A percentile compares a stretch with the other conserved stretches of the same genome.
Conservation (phyloP, 1,284 basidiomycete species). For the Ganoderma resinaceum region DNA sequence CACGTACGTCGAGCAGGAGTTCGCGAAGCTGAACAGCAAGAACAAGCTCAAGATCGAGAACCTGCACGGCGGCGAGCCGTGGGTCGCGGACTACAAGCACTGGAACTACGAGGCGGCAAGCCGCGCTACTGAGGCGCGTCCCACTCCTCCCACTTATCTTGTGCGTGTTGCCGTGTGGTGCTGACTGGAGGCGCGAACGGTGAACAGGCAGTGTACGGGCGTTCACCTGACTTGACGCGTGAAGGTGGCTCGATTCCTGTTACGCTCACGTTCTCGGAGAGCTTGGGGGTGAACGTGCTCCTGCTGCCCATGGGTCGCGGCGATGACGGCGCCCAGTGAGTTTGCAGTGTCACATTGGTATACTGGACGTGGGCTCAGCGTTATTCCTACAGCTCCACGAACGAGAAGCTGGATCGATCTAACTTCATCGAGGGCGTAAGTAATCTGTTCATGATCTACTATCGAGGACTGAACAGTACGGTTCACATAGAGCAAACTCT, state of each 20-base stretch:
- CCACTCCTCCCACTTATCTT: neutral
- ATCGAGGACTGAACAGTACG: neutral
- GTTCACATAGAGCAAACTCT: constrained; percentile 66
- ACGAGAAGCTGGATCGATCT: constrained; percentile 93
- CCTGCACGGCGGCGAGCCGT: constrained; percentile 87
- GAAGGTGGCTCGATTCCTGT: constrained; percentile 98
- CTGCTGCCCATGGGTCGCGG: constrained; percentile 93
- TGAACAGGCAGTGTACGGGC: constrained; percentile 35
- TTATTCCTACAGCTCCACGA: constrained; percentile 72
- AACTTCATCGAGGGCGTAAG: constrained; percentile 93
- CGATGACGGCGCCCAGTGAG: constrained; percentile 93
- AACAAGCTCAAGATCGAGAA: constrained; percentile 76
- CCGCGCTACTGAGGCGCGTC: constrained; percentile 62
- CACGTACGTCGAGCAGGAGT: constrained; percentile 79
- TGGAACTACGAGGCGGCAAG: constrained; percentile 97
- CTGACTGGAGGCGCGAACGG: constrained; percentile 6
- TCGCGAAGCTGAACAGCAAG: constrained; percentile 86
- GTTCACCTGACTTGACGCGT: constrained; percentile 30
- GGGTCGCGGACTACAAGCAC: constrained; percentile 85
- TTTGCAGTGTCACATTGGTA: constrained; percentile 20
- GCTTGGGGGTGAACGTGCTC: constrained; percentile 82
- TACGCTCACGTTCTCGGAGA: constrained; percentile 94
- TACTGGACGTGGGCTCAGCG: neutral
- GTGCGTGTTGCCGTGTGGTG: neutral
- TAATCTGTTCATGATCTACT: constrained; percentile 12